A percentile compares a stretch with the other conserved stretches of the same genome.
Evolutionary conservation across 768 basidiomycete species (phyloP).

Genomic region (Termitomyces sp.): DNA sequence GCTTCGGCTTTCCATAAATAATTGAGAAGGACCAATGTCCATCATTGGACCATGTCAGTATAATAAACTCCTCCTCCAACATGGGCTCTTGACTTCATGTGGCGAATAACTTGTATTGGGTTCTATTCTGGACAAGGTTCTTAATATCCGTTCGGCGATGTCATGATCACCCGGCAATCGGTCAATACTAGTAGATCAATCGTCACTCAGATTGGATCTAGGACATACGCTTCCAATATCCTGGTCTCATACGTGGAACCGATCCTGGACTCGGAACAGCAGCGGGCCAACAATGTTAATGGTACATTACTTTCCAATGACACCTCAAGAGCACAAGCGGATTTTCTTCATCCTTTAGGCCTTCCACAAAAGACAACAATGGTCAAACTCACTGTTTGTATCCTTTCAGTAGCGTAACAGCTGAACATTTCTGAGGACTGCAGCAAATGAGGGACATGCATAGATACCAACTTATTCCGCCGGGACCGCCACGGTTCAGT

Average conservation of each 20-base stretch:
- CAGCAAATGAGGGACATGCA: no score
- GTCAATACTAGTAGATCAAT: neutral
- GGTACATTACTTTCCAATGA: neutral
- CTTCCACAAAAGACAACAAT: neutral
- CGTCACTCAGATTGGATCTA: neutral
- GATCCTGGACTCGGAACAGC: neutral
- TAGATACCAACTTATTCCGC: neutral
- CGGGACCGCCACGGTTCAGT: neutral
- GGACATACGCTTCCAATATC: neutral
- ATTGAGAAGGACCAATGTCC: neutral
- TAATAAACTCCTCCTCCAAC: no score
- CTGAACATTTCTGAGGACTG: neutral
- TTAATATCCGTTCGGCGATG: neutral
- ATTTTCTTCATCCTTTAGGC: neutral
- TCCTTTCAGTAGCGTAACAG: neutral
- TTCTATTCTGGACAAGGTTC: neutral
- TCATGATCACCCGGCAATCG: no score
- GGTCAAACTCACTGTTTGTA: no score
- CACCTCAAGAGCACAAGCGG: neutral
- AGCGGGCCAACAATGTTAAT: no score
- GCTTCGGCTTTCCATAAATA: neutral
- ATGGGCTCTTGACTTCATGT: neutral
- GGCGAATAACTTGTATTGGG: neutral
- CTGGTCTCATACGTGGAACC: neutral
- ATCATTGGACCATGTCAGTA: no score